Conservation (phyloP, 805 yeast species). For the Myxozyma sirexii region DNA sequence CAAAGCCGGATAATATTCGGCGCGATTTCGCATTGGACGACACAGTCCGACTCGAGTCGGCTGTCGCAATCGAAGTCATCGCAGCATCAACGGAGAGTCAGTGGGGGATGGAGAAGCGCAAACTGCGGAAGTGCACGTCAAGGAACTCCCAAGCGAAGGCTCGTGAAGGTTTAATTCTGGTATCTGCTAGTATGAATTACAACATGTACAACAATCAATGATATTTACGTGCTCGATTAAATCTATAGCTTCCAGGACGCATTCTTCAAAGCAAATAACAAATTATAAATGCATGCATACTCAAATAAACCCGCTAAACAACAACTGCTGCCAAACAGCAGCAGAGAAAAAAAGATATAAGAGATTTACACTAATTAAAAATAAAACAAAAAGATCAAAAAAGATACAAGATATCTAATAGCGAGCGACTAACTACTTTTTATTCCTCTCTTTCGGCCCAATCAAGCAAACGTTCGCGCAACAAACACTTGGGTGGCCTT, state of each 20-base stretch:
- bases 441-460: neutral
- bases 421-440: neutral
- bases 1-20: slow-evolving; percentile 73
- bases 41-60: neutral
- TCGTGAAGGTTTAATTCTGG: too few species aligned
- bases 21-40: neutral
- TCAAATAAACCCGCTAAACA: neutral
- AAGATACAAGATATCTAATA: neutral
- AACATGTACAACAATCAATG: too few species aligned
- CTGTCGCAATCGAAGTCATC: slow-evolving; percentile 1
- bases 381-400: neutral
- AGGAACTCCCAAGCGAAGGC: too few species aligned
- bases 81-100: neutral
- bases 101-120: neutral
- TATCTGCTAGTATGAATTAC: too few species aligned
- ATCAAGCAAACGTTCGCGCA: slow-evolving; percentile 62
- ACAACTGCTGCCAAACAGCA: neutral
- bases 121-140: neutral
- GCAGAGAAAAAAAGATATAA: neutral
- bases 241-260: neutral
- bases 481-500: slow-evolving; percentile 94
- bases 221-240: too few species aligned
- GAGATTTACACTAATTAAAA: neutral
- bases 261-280: neutral
- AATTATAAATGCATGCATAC: slow-evolving; percentile 8